Evolutionary conservation across 345 rosid genomes (phyloP).

Genomic region (Eucalyptus virginea): DNA sequence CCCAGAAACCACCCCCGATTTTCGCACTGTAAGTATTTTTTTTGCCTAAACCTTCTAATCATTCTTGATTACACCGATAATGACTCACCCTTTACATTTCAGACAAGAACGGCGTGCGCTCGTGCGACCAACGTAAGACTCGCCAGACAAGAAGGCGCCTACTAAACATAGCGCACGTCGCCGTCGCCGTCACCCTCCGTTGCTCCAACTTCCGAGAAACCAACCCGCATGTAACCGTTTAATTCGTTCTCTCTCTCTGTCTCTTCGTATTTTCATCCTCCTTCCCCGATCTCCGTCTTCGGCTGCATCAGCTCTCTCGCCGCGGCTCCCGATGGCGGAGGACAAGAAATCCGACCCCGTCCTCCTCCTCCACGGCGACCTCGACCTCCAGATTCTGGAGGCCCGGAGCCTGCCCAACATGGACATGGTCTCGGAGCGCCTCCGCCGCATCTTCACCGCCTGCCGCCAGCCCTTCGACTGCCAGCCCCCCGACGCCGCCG

Average conservation of each 20-base stretch:
- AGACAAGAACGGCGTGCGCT: background rate
- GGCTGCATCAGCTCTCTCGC: background rate
- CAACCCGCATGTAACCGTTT: background rate
- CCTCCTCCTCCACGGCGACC: slow-evolving; percentile 57
- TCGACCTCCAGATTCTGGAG: slow-evolving; percentile 55
- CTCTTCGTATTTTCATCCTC: background rate
- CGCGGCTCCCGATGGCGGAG: slow-evolving; percentile 11
- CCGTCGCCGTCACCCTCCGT: background rate
- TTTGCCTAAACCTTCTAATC: background rate
- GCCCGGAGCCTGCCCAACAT: slow-evolving; percentile 77
- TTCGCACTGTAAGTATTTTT: background rate
- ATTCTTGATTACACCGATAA: background rate
- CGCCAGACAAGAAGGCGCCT: background rate
- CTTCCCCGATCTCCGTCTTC: background rate
- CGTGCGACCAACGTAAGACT: background rate
- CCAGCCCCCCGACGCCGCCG: background rate
- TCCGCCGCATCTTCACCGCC: slow-evolving; percentile 38
- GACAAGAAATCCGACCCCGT: background rate
- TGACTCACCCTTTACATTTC: background rate
- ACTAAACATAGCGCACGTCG: background rate
- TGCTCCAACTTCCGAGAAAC: background rate
- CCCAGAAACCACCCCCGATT: background rate
- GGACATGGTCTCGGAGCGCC: slow-evolving; percentile 55
- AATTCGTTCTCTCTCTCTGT: background rate
- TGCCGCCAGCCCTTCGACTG: slow-evolving; percentile 17